These are phyloP conservation scores for Wallacemonas rigidus DNA, from an alignment of 208 protist genomes.

Conservation along the genomic window DNA sequence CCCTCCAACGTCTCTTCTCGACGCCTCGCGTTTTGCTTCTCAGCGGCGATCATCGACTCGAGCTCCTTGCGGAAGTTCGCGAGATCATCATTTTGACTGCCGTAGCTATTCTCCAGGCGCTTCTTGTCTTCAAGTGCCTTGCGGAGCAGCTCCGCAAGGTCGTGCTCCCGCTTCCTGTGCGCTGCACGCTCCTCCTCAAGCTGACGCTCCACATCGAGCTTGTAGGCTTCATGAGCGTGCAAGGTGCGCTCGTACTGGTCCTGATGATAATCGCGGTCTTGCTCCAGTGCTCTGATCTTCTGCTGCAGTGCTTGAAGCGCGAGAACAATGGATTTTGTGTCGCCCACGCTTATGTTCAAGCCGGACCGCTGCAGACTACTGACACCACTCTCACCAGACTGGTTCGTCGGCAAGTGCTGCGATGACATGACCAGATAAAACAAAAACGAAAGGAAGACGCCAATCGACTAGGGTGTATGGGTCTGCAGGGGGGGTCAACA, in stretches of 20 bases:
- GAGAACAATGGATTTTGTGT: conserved; percentile 91
- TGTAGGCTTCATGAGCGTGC: conserved; percentile 85
- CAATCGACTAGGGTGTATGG: not conserved
- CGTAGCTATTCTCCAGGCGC: conserved; percentile 60
- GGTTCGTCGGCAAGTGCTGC: conserved; percentile 32
- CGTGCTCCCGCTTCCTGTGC: conserved; percentile 74
- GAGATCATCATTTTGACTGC: conserved; percentile 36
- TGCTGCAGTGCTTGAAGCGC: conserved; percentile 86
- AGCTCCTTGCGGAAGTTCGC: conserved; percentile 70
- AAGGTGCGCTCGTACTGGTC: conserved; percentile 85
- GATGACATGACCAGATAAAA: conserved; percentile 19
- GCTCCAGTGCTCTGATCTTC: conserved; percentile 87
- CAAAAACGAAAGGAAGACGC: conserved; percentile 13
- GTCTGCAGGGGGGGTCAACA: not conserved
- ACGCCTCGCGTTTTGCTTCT: conserved; percentile 60
- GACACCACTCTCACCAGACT: conserved; percentile 57
- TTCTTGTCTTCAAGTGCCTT: conserved; percentile 66
- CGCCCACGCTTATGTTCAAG: conserved; percentile 86
- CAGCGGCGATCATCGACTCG: conserved; percentile 72
- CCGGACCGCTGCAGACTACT: conserved; percentile 87
- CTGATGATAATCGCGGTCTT: conserved; percentile 87
- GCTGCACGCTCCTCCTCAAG: conserved; percentile 78
- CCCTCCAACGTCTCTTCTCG: conserved; percentile 55
- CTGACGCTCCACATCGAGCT: conserved; percentile 83
- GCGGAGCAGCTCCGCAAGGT: conserved; percentile 75